Percentiles rank a stretch among this genome's conserved stretches.
Conservation (phyloP, 306 rosid species). For the Comarum palustre region DNA sequence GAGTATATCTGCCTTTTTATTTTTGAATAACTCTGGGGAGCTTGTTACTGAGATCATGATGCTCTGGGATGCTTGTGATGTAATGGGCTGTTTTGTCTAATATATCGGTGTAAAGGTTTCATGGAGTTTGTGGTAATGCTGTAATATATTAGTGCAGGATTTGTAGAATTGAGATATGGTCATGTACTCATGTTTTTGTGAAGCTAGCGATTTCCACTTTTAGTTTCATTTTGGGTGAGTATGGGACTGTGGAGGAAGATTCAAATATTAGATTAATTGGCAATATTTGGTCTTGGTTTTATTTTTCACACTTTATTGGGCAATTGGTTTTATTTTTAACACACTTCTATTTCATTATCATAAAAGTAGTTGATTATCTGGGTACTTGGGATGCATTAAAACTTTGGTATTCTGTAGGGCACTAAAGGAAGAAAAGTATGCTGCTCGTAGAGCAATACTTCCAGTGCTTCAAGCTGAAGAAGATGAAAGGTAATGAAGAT, state of each 20-base stretch:
- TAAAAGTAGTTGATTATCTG: not conserved
- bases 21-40: not conserved
- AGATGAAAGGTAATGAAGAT: slow-evolving; percentile 73
- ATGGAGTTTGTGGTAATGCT: not conserved
- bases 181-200: not conserved
- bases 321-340: not conserved
- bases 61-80: not conserved
- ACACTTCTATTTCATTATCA: not conserved
- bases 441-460: slow-evolving; percentile 85
- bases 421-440: slow-evolving; percentile 84
- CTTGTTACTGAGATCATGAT: not conserved
- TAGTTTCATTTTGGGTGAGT: not conserved
- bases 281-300: not conserved
- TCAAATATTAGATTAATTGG: not conserved
- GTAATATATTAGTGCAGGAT: not conserved
- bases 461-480: slow-evolving; percentile 98
- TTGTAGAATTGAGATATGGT: not conserved
- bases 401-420: slow-evolving; percentile 48
- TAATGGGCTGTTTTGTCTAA: not conserved
- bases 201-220: not conserved
- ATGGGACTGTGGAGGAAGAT: not conserved
- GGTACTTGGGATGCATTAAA: slow-evolving; percentile 11
- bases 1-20: not conserved
- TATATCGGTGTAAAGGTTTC: not conserved
- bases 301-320: not conserved